Evolutionary conservation across 1,139 yeast species (phyloP).

Genomic region (Scheffersomyces lignicola): DNA sequence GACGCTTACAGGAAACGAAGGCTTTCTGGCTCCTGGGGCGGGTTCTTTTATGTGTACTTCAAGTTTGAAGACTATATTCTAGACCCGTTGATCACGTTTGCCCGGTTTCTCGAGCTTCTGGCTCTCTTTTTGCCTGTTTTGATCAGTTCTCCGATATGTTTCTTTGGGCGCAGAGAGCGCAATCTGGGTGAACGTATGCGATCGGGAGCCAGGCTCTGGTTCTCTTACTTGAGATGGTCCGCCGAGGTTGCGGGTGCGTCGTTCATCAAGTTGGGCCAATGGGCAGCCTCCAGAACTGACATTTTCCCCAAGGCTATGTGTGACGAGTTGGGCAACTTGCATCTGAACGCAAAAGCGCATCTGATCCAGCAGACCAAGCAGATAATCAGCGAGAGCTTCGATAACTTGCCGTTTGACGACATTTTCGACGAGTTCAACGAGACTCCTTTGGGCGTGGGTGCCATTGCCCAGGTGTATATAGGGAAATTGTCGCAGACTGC

Average conservation of each 20-base stretch:
- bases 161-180: constrained; percentile 52
- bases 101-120: constrained; percentile 69
- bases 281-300: constrained; percentile 99
- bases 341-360: constrained; percentile 82
- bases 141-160: constrained; percentile 61
- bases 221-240: constrained; percentile 58
- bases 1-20: constrained; percentile 18
- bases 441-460: constrained; percentile 89
- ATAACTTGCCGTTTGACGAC: constrained; percentile 62
- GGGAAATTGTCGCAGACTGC: constrained; percentile 61
- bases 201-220: constrained; percentile 75
- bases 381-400: constrained; percentile 62
- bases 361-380: constrained; percentile 58
- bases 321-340: constrained; percentile 71
- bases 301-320: constrained; percentile 83
- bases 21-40: not conserved
- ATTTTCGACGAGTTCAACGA: constrained; percentile 79
- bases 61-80: constrained; percentile 50
- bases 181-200: constrained; percentile 28
- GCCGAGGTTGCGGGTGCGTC: constrained; percentile 92
- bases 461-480: constrained; percentile 92
- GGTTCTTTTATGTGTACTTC: constrained; percentile 38
- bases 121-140: constrained; percentile 71
- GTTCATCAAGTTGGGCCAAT: constrained; percentile 92
- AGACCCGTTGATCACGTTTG: constrained; percentile 69